Percentiles rank a stretch among this genome's conserved stretches.
These are phyloP conservation scores for Camellia lanceoleosa DNA, from an alignment of 148 eudicot genomes.

Conservation along the genomic window DNA sequence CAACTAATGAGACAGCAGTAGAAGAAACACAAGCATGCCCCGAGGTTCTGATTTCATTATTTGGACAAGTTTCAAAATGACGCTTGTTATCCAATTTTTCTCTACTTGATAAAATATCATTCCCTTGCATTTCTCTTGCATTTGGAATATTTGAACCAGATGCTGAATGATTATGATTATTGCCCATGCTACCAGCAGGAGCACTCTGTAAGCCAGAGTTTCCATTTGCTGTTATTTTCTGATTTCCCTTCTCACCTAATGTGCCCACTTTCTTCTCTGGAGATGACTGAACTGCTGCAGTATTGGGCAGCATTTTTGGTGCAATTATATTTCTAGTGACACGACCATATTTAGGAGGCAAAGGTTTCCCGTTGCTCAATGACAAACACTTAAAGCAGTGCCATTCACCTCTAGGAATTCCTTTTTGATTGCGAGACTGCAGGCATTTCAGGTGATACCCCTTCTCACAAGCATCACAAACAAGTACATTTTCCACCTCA, in stretches of 20 bases:
- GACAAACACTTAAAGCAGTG: conserved; percentile 83
- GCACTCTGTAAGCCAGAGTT: conserved; percentile 26
- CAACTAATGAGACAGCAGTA: conserved; percentile 26
- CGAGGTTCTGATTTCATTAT: conserved; percentile 14
- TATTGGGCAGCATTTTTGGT: conserved; percentile 43
- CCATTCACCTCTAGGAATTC: conserved; percentile 83
- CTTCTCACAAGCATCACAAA: conserved; percentile 97
- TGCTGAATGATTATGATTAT: conserved; percentile 21
- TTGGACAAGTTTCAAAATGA: conserved; percentile 24
- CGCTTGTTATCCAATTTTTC: conserved; percentile 28
- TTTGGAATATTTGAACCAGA: conserved; percentile 29
- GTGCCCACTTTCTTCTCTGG: conserved; percentile 43
- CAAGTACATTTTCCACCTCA: conserved; percentile 72
- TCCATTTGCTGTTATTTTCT: conserved; percentile 37
- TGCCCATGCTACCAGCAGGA: conserved; percentile 31
- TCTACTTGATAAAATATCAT: conserved; percentile 18
- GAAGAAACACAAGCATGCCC: conserved; percentile 31
- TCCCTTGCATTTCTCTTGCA: conserved; percentile 27
- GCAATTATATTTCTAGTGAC: conserved; percentile 70
- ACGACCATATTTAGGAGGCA: conserved; percentile 98
- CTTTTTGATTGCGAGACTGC: conserved; percentile 58
- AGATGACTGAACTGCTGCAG: conserved; percentile 39
- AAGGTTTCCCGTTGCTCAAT: conserved; percentile 68
- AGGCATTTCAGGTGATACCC: conserved; percentile 84
- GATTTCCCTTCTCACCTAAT: conserved; percentile 36